Evolutionary conservation across 305 asterid genomes (phyloP).

Genomic region (Fraxinus floribunda): DNA sequence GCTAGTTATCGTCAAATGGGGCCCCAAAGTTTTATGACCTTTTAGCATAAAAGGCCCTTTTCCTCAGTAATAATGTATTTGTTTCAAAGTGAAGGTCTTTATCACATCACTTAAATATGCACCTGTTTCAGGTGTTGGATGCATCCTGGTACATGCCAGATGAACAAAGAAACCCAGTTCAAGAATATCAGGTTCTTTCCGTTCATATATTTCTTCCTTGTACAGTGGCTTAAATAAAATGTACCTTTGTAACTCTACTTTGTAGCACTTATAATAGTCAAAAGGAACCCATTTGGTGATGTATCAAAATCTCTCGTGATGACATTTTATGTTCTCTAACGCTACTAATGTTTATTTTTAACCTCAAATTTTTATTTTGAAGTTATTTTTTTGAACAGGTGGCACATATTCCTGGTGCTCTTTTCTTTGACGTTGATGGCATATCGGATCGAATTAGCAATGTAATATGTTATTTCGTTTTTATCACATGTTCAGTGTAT

Average conservation of each 20-base stretch:
- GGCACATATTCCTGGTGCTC: slow-evolving; percentile 97
- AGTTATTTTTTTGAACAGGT: slow-evolving; percentile 48
- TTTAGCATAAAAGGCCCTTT: not conserved
- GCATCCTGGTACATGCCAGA: slow-evolving; percentile 99
- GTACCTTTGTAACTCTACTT: not conserved
- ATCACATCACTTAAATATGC: not conserved
- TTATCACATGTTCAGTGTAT: not conserved
- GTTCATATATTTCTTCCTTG: slow-evolving; percentile 1
- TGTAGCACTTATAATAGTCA: not conserved
- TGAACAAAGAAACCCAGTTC: slow-evolving; percentile 90
- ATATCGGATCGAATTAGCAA: slow-evolving; percentile 57
- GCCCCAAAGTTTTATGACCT: not conserved
- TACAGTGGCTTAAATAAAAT: slow-evolving; percentile 15
- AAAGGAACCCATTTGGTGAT: slow-evolving; percentile 7
- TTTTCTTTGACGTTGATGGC: slow-evolving; percentile 92
- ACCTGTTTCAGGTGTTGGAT: slow-evolving; percentile 64
- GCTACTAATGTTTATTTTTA: not conserved
- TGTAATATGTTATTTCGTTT: slow-evolving; percentile 50
- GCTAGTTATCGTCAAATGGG: not conserved
- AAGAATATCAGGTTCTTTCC: slow-evolving; percentile 80
- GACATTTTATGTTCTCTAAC: slow-evolving; percentile 1
- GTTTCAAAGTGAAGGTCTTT: slow-evolving; percentile 12
- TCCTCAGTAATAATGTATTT: slow-evolving; percentile 4
- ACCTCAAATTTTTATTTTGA: not conserved
- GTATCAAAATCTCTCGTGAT: not conserved